Conservation (phyloP, 2,329 filamentous ascomycete species). For the Apiospora aurea region DNA sequence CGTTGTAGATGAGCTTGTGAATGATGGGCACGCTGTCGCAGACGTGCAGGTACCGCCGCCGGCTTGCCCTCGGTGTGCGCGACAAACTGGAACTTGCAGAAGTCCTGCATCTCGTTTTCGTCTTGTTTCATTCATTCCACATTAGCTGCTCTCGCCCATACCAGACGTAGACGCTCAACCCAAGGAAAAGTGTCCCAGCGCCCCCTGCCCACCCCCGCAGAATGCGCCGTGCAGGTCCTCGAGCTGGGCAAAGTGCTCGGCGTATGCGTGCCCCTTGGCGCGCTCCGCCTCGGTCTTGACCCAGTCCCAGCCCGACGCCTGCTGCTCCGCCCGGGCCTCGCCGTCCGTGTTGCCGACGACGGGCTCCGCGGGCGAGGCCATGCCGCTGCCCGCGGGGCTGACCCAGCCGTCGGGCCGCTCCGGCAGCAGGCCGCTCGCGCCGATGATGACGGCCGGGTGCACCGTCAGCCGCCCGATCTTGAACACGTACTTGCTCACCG, state of each 20-base stretch:
- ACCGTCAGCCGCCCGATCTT: constrained; percentile 85
- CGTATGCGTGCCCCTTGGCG: constrained; percentile 61
- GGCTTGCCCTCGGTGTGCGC: too few relatives aligned
- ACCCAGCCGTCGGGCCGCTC: constrained; percentile 72
- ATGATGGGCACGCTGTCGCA: too few relatives aligned
- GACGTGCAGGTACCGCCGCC: too few relatives aligned
- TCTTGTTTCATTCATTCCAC: not conserved
- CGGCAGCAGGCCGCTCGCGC: constrained; percentile 77
- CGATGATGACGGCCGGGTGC: constrained; percentile 78
- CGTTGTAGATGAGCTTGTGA: too few relatives aligned
- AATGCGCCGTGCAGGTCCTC: constrained; percentile 61
- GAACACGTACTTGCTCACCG: constrained; percentile 81
- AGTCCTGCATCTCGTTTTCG: too few relatives aligned
- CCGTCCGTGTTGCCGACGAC: constrained; percentile 47
- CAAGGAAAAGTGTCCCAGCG: constrained; percentile 56
- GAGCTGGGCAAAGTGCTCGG: constrained; percentile 62
- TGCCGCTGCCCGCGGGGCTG: constrained; percentile 42
- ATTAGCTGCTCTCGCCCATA: too few relatives aligned
- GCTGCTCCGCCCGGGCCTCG: constrained; percentile 46
- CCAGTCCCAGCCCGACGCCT: constrained; percentile 62
- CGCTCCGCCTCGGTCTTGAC: constrained; percentile 61
- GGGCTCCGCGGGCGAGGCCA: constrained; percentile 31
- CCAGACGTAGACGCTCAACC: constrained; percentile 38
- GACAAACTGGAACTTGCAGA: too few relatives aligned
- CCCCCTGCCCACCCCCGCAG: constrained; percentile 59